Evolutionary conservation across 1,139 yeast genomes (phyloP), one percentile per base, ranked within the genome.

Genomic region (Petasospora fabianii): DNA sequence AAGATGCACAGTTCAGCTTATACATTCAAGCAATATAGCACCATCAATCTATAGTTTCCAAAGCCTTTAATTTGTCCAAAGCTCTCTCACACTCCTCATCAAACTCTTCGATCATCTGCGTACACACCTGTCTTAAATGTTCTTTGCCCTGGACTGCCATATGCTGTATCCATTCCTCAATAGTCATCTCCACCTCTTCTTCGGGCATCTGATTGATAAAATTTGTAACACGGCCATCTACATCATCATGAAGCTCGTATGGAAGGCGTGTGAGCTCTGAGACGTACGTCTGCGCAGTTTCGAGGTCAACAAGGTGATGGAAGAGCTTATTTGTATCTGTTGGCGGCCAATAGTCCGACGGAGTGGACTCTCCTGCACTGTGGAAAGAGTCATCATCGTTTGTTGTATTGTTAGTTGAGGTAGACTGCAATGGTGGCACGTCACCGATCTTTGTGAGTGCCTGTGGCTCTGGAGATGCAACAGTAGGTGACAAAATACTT

Each of bases 151-250:
- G 77, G 31, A 62, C 55, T 0, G 83, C 80, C 52, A 75, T 71
- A 49, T 71, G 67, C 33, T 58, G 58, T 16, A 85, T 62, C 95
- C 95, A 87, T 45, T 83, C 76, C 36, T 70, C 70, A 14, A 87
- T 73, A 0, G 86, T 77, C 82, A 82, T 77, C 20, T 74, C 68
- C 51, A 83, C 68, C 52, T 84, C 90, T 14, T 73, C 73, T 26
- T 73, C 79, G 0, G 94, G 90, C 75, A 84, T 77, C 34, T 77
- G 77, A 1, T 79, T 71, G 3, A 82, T 75, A 52, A 83, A 83
- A 38, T 69, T 68, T 0, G 84, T 75, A 18, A 83, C 59, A 30
- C 73, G 73, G 1, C 90, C 87, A 45, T 80, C 84, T 24, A 66
- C 56, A 53, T 83, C 94, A 46, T 79, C 52, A 36, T 47, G 44